Percentiles rank a stretch among this genome's conserved stretches.
phyloP scores from a whole-genome alignment of 768 basidiomycete genomes.

The Leccinum arenicola region DNA sequence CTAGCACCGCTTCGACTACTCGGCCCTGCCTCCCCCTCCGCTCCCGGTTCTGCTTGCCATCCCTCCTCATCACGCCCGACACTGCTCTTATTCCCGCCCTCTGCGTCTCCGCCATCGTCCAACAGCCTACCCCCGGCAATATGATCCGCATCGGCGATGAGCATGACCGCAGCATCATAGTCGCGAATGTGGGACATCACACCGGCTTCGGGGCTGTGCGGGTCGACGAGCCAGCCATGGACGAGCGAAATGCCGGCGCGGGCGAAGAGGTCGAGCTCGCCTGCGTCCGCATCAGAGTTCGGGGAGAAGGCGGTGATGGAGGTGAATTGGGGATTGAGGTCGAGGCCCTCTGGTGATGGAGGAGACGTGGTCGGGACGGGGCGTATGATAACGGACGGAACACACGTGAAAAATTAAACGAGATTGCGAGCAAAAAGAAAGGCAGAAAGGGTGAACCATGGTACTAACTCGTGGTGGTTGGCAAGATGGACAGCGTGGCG shows the following conservation, averaged over 20 bases:
- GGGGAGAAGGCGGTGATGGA: conserved; percentile 67
- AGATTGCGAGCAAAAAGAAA: not conserved
- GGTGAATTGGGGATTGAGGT: conserved; percentile 84
- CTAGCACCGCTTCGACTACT: conserved; percentile 7
- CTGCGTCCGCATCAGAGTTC: conserved; percentile 45
- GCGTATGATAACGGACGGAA: not conserved
- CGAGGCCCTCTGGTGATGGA: conserved; percentile 67
- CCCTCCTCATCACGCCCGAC: not conserved
- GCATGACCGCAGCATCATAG: conserved; percentile 71
- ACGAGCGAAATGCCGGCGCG: conserved; percentile 78
- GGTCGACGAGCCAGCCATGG: conserved; percentile 71
- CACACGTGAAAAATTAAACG: not conserved
- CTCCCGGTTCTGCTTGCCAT: not conserved
- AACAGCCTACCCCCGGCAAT: conserved; percentile 63
- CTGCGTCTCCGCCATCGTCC: not conserved
- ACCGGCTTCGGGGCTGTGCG: conserved; percentile 51
- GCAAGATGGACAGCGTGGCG: conserved; percentile 36
- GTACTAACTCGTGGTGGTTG: conserved; percentile 70
- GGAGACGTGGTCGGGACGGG: not conserved
- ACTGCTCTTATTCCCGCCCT: not conserved
- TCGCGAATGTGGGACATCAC: conserved; percentile 54
- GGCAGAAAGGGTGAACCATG: not conserved
- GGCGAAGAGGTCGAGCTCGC: conserved; percentile 83
- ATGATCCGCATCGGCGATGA: conserved; percentile 80
- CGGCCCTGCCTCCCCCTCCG: conserved; percentile 13